Conservation (phyloP, 371 early-diverging fungal genomes). For the Mortierella sp. region DNA sequence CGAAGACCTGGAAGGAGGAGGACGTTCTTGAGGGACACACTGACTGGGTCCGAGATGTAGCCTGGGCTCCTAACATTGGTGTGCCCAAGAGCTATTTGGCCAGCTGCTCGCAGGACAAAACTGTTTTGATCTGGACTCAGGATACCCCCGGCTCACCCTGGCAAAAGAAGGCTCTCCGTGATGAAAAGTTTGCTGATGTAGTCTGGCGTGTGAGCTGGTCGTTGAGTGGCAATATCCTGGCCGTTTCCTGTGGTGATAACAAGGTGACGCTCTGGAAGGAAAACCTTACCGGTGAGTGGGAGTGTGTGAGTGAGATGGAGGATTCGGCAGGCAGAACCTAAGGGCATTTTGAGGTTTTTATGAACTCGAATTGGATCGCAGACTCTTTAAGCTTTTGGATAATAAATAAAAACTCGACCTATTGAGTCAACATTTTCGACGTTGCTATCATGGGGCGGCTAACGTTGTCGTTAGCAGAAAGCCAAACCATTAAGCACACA, state of each 20-base stretch:
- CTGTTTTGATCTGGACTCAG: constrained; percentile 96
- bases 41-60: constrained; percentile 99
- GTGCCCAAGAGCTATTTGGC: constrained; percentile 91
- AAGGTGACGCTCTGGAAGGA: constrained; percentile 97
- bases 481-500: too few relatives aligned
- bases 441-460: too few relatives aligned
- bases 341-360: background rate
- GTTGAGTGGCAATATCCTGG: constrained; percentile 93
- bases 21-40: constrained; percentile 90
- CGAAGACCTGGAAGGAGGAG: constrained; percentile 82
- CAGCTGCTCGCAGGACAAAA: constrained; percentile 96
- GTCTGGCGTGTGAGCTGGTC: constrained; percentile 99
- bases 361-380: background rate
- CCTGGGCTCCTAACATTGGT: constrained; percentile 97
- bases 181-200: constrained; percentile 94
- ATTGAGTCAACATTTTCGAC: background rate
- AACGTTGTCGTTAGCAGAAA: too few relatives aligned
- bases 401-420: background rate
- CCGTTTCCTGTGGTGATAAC: constrained; percentile 97
- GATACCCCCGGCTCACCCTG: constrained; percentile 78
- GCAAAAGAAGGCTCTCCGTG: constrained; percentile 77
- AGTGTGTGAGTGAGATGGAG: constrained; percentile 81
- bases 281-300: constrained; percentile 93
- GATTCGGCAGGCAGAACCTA: constrained; percentile 57
- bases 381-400: background rate